Evolutionary conservation across 2,329 filamentous ascomycete species (phyloP).

Genomic region (Sclerotinia subarctica): DNA sequence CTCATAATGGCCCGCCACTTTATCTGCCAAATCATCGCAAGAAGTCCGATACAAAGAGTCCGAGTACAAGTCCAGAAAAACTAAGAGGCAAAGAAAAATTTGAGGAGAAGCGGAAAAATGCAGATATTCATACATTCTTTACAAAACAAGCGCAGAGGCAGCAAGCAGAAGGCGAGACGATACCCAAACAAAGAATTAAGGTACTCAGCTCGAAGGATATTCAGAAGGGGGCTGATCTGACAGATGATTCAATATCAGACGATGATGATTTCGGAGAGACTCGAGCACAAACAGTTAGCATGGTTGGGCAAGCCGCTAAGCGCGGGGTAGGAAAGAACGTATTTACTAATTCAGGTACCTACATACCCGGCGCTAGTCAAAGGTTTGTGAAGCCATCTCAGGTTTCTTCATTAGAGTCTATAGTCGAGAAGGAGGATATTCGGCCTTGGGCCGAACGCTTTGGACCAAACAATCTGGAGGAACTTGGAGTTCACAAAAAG

Average conservation of each 20-base stretch:
- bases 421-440: conserved; percentile 48
- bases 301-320: conserved; percentile 54
- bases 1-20: conserved; percentile 34
- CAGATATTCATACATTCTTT: conserved; percentile 57
- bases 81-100: conserved; percentile 41
- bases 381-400: conserved; percentile 49
- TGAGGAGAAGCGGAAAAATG: conserved; percentile 52
- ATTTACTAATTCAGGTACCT: conserved; percentile 30
- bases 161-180: conserved; percentile 27
- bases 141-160: conserved; percentile 57
- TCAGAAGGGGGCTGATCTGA: conserved; percentile 48
- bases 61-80: conserved; percentile 48
- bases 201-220: conserved; percentile 45
- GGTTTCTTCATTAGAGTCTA: conserved; percentile 23
- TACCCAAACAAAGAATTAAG: conserved; percentile 37
- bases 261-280: conserved; percentile 54
- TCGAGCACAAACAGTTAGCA: conserved; percentile 50
- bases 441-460: conserved; percentile 88
- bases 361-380: conserved; percentile 44
- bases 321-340: conserved; percentile 47
- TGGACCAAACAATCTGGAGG: conserved; percentile 69
- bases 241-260: conserved; percentile 50
- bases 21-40: conserved; percentile 35
- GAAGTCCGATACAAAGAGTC: conserved; percentile 35
- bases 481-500: conserved; percentile 90